These are phyloP conservation scores for Aspergillaceae sp. DNA, from an alignment of 2,329 filamentous ascomycete genomes.

Conservation along the genomic window DNA sequence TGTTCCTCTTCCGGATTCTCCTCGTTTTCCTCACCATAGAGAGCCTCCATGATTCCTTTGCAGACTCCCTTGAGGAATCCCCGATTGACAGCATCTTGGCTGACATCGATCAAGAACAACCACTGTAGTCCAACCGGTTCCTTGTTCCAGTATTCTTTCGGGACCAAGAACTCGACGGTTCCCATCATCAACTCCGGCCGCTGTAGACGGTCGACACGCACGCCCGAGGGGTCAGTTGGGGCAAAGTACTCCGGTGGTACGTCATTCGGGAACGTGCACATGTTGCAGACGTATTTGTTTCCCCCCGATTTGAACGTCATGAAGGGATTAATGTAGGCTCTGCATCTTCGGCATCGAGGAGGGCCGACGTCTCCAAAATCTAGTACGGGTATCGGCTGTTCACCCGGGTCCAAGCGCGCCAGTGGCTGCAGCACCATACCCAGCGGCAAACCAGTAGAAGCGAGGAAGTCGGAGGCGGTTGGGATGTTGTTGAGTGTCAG, in stretches of 20 bases:
- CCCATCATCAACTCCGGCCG: slow-evolving; percentile 82
- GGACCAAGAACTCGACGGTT: slow-evolving; percentile 92
- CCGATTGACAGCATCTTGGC: slow-evolving; percentile 81
- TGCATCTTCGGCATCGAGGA: slow-evolving; percentile 82
- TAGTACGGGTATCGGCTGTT: slow-evolving; percentile 78
- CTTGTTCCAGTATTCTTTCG: slow-evolving; percentile 97
- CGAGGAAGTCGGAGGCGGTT: slow-evolving; percentile 66
- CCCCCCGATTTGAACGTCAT: slow-evolving; percentile 94
- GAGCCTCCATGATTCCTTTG: slow-evolving; percentile 71
- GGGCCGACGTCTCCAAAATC: slow-evolving; percentile 91
- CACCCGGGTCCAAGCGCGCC: slow-evolving; percentile 71
- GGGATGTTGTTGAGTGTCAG: slow-evolving; percentile 93
- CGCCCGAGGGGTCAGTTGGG: slow-evolving; percentile 76
- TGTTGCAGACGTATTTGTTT: slow-evolving; percentile 95
- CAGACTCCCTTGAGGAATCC: slow-evolving; percentile 87
- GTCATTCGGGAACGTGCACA: slow-evolving; percentile 96
- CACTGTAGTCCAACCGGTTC: slow-evolving; percentile 80
- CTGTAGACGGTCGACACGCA: slow-evolving; percentile 78
- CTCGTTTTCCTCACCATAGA: slow-evolving; percentile 62
- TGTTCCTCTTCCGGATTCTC: slow-evolving; percentile 48
- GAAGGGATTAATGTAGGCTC: slow-evolving; percentile 97
- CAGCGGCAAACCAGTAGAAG: slow-evolving; percentile 72
- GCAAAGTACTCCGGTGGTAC: slow-evolving; percentile 88
- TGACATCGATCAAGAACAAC: slow-evolving; percentile 89
- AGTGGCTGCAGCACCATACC: slow-evolving; percentile 84